Conservation (phyloP, 202 grass and related monocot species). For the Elaeis oleifera region DNA sequence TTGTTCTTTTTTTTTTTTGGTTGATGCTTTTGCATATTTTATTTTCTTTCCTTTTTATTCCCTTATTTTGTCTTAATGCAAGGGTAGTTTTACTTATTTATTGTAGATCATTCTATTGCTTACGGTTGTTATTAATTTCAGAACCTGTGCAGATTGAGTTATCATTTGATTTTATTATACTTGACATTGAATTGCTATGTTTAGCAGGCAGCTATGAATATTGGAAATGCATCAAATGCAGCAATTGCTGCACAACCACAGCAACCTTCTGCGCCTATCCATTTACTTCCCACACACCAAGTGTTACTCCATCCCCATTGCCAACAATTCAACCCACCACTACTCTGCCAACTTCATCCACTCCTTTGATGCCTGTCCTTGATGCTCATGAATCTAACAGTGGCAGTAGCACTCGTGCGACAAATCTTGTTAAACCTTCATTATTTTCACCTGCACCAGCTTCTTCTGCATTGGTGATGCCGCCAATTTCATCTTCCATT, state of each 20-base stretch:
- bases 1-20: no score
- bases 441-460: conserved; percentile 2
- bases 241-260: not conserved
- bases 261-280: conserved; percentile 19
- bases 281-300: conserved; percentile 30
- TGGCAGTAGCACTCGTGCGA: not conserved
- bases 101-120: no score
- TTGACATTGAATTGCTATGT: not conserved
- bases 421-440: conserved; percentile 18
- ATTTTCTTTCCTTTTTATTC: not conserved
- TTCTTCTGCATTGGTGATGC: conserved; percentile 7
- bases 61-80: not conserved
- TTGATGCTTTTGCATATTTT: not conserved
- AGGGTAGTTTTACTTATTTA: no score
- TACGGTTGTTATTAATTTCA: no score
- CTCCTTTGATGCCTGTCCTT: conserved; percentile 10
- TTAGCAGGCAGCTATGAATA: conserved; percentile 4
- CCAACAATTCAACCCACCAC: conserved; percentile 22
- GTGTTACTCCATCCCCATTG: conserved; percentile 21
- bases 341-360: conserved; percentile 31
- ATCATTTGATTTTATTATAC: not conserved
- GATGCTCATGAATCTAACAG: conserved; percentile 6
- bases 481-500: not conserved
- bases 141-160: no score
- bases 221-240: conserved; percentile 16